These are phyloP conservation scores for Suhomyces ambrosiae DNA, from an alignment of 1,139 yeast species.

Conservation along the genomic window DNA sequence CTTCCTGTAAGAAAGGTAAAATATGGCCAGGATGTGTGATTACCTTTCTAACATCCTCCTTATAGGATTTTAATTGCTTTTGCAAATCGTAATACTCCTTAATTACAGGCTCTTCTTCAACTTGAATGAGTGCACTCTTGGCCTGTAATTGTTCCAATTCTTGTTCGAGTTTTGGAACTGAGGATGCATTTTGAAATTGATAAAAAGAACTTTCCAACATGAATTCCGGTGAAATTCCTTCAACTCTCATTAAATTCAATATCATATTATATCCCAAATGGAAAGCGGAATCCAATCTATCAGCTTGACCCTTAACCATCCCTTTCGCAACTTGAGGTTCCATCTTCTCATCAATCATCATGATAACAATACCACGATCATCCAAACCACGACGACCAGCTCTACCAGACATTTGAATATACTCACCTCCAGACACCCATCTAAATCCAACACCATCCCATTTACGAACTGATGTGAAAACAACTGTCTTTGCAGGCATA, in stretches of 20 bases:
- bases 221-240: slow-evolving; percentile 96
- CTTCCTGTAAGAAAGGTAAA: slow-evolving; percentile 82
- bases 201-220: slow-evolving; percentile 93
- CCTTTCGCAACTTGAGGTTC: slow-evolving; percentile 99
- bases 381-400: slow-evolving; percentile 99
- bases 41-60: slow-evolving; percentile 77
- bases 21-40: slow-evolving; percentile 92
- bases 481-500: slow-evolving; percentile 98
- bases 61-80: slow-evolving; percentile 68
- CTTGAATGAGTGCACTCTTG: slow-evolving; percentile 60
- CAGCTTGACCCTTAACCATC: slow-evolving; percentile 99
- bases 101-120: slow-evolving; percentile 67
- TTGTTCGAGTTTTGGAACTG: slow-evolving; percentile 81
- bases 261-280: slow-evolving; percentile 97
- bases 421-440: slow-evolving; percentile 99
- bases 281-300: slow-evolving; percentile 93
- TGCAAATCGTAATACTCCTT: slow-evolving; percentile 82
- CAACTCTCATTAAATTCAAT: slow-evolving; percentile 91
- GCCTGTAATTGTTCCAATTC: slow-evolving; percentile 56
- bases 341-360: slow-evolving; percentile 99
- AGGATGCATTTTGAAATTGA: slow-evolving; percentile 91
- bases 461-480: slow-evolving; percentile 94
- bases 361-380: slow-evolving; percentile 97
- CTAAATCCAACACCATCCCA: slow-evolving; percentile 98
- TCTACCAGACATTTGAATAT: slow-evolving; percentile 99